Evolutionary conservation across 2,329 filamentous ascomycete genomes (phyloP), one percentile per base, ranked within the genome.

Genomic region (Fusarium sp.): DNA sequence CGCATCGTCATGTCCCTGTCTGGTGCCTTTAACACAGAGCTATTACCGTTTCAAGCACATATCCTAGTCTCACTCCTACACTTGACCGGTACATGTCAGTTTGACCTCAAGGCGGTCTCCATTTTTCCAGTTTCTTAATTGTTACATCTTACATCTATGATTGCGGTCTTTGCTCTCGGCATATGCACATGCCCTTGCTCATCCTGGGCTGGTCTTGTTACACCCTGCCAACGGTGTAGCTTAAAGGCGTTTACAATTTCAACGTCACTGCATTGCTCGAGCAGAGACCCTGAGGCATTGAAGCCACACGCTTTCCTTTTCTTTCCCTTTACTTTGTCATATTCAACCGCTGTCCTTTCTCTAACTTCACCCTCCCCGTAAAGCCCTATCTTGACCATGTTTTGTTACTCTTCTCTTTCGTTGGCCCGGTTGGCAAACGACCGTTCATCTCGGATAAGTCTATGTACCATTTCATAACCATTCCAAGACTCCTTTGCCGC

Each of bases 341-440:
- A 59, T 51, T 67, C 52, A 62, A 66, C 57, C 51, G 38, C 31
- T 52, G 33, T 45, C 33, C 55, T 65, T 68, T 65, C 66, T 72
- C 68, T 75, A 74, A 68, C 54, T 61, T 62, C 73, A 75, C 73
- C 73, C 73, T 75, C 68, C 73, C 71, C 72, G 68, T 69, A 60
- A 57, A 57, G 56, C 41, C 57, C 60, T 62, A 61, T 69, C 61
- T 61, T 55, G 58, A 57, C 57, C 63, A 67, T 73, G 64, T 31
- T 60, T 54, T 28, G 34, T 56, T 63, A 50, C 62, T 67, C 61
- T 53, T 63, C 50, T 62, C 45, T 69, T 65, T 73, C 62, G 73
- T 75, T 75, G 72, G 73, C 52, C 65, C 65, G 69, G 62, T 59
- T 65, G 57, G 61, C 44, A 57, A 67, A 66, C 67, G 47, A 55